A percentile compares a stretch with the other conserved stretches of the same genome.
Evolutionary conservation across 2,329 filamentous ascomycete genomes (phyloP).

Genomic region (Teratosphaeria pseudoeucalypti): DNA sequence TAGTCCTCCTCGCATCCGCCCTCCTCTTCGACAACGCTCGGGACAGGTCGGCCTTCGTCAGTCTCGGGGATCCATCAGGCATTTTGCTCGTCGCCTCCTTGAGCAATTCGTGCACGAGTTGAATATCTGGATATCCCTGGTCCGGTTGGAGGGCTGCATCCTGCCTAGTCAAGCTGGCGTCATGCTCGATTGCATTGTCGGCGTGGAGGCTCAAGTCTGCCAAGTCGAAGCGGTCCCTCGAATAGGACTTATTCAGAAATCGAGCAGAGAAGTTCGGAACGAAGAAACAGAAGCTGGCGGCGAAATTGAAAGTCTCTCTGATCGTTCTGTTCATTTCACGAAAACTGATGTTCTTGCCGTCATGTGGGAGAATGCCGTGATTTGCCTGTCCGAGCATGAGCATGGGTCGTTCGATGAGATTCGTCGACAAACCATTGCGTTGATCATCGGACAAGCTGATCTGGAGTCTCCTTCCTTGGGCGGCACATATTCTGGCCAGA

Average conservation of each 20-base stretch:
- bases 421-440: conserved; percentile 11
- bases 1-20: conserved; percentile 26
- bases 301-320: conserved; percentile 22
- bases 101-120: conserved; percentile 27
- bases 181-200: conserved; percentile 27
- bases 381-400: conserved; percentile 11
- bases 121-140: conserved; percentile 28
- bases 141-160: conserved; percentile 22
- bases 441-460: conserved; percentile 20
- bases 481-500: conserved; percentile 29
- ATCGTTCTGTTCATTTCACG: conserved; percentile 16
- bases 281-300: conserved; percentile 20
- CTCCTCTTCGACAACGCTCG: conserved; percentile 25
- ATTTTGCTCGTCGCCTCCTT: conserved; percentile 27
- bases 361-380: conserved; percentile 21
- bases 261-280: conserved; percentile 18
- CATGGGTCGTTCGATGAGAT: background rate
- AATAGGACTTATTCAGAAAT: conserved; percentile 20
- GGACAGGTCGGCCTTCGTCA: conserved; percentile 30
- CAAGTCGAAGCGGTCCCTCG: conserved; percentile 17
- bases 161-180: conserved; percentile 24
- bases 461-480: conserved; percentile 27
- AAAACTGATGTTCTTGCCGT: conserved; percentile 21
- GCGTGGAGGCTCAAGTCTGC: conserved; percentile 17
- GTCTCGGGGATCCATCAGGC: conserved; percentile 19